Evolutionary conservation across 2,329 filamentous ascomycete species (phyloP).

Genomic region (Aspergillus melleus): DNA sequence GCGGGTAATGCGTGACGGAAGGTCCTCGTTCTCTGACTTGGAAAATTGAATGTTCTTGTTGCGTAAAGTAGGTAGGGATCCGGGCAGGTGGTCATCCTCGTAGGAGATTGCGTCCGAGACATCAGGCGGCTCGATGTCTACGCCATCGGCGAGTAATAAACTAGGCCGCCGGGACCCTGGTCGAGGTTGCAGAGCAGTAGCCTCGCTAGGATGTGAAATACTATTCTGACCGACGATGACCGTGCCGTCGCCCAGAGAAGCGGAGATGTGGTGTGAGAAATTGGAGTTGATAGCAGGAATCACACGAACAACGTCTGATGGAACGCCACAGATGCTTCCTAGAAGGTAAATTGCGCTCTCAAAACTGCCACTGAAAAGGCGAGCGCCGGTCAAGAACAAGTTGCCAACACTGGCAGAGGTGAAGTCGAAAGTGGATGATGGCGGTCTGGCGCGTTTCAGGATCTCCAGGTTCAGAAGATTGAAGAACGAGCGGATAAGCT

Average conservation of each 20-base stretch:
- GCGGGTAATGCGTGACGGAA: conserved; percentile 73
- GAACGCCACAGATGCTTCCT: conserved; percentile 81
- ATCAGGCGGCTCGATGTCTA: conserved; percentile 34
- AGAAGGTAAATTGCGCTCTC: conserved; percentile 91
- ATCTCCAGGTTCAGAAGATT: conserved; percentile 77
- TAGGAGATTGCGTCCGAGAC: conserved; percentile 37
- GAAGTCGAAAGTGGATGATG: conserved; percentile 74
- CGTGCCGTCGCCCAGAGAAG: conserved; percentile 72
- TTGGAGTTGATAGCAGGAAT: conserved; percentile 92
- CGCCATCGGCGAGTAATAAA: conserved; percentile 36
- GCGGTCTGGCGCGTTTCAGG: conserved; percentile 69
- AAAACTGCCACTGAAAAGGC: conserved; percentile 88
- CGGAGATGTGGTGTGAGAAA: conserved; percentile 92
- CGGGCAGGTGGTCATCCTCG: conserved; percentile 49
- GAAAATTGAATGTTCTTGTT: conserved; percentile 79
- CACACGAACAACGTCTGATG: conserved; percentile 68
- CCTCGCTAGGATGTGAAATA: conserved; percentile 78
- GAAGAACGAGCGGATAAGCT: conserved; percentile 74
- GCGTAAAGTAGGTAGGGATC: conserved; percentile 75
- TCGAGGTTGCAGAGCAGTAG: conserved; percentile 51
- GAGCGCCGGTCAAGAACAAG: conserved; percentile 77
- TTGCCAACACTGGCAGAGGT: conserved; percentile 75
- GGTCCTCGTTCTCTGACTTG: conserved; percentile 76
- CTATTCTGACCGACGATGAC: conserved; percentile 89
- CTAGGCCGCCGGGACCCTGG: conserved; percentile 34